Evolutionary conservation across 345 rosid genomes (phyloP).

Genomic region (Dipteronia sinensis): DNA sequence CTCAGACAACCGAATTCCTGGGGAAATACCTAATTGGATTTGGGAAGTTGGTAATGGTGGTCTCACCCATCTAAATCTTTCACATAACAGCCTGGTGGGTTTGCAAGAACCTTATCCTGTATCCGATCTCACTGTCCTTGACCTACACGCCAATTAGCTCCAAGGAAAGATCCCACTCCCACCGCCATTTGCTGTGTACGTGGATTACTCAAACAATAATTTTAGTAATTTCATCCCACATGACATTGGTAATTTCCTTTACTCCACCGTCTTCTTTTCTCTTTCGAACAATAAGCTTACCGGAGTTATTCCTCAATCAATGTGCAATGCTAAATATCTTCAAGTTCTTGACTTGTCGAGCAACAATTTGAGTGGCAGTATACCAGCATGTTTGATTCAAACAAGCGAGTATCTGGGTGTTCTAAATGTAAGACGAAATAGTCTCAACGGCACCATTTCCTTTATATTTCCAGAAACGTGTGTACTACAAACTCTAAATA

Average conservation of each 20-base stretch:
- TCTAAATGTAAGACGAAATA: slow-evolving; percentile 35
- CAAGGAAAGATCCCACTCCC: slow-evolving; percentile 26
- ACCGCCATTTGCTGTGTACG: background rate
- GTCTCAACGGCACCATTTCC: slow-evolving; percentile 13
- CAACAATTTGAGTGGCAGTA: slow-evolving; percentile 33
- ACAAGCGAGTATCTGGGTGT: slow-evolving; percentile 21
- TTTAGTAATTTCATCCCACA: slow-evolving; percentile 27
- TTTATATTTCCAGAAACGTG: slow-evolving; percentile 18
- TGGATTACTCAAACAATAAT: slow-evolving; percentile 42
- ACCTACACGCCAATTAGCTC: slow-evolving; percentile 35
- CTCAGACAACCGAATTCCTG: slow-evolving; percentile 43
- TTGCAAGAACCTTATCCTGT: slow-evolving; percentile 14
- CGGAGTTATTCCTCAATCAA: slow-evolving; percentile 39
- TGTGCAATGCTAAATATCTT: slow-evolving; percentile 29
- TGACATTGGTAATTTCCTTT: slow-evolving; percentile 20
- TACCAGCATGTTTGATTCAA: slow-evolving; percentile 29
- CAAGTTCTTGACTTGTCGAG: slow-evolving; percentile 41
- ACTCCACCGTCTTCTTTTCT: slow-evolving; percentile 28
- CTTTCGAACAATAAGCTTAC: slow-evolving; percentile 31
- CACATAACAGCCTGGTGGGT: slow-evolving; percentile 17
- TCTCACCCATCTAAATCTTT: slow-evolving; percentile 11
- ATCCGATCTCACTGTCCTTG: slow-evolving; percentile 8
- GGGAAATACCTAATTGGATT: slow-evolving; percentile 49
- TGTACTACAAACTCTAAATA: slow-evolving; percentile 28
- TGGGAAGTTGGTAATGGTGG: slow-evolving; percentile 1